Conservation (phyloP, 116 monocot genomes). For the Thalassia testudinum region DNA sequence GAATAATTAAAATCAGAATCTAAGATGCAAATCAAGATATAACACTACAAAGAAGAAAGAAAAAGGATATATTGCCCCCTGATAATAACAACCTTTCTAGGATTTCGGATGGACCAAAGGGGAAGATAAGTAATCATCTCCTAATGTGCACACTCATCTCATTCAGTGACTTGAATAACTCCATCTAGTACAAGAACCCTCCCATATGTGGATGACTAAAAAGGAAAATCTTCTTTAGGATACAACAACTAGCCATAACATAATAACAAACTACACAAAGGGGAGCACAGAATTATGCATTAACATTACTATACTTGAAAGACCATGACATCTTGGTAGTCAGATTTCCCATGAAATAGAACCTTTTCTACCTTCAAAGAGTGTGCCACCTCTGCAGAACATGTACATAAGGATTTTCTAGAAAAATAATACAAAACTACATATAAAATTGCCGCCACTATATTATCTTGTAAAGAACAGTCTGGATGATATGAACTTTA, state of each 20-base stretch:
- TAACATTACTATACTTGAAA: constrained; percentile 61
- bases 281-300: too few relatives aligned
- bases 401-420: too few relatives aligned
- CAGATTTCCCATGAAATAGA: constrained; percentile 73
- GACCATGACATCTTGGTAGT: constrained; percentile 79
- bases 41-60: neutral
- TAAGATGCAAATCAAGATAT: neutral
- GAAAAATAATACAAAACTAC: too few relatives aligned
- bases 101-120: constrained; percentile 76
- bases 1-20: too few relatives aligned
- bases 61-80: neutral
- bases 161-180: constrained; percentile 91
- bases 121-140: constrained; percentile 95
- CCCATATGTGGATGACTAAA: constrained; percentile 85
- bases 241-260: too few relatives aligned
- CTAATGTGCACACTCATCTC: constrained; percentile 95
- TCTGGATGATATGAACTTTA: too few relatives aligned
- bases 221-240: neutral
- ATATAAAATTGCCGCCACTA: too few relatives aligned
- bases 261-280: too few relatives aligned
- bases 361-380: constrained; percentile 68
- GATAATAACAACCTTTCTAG: constrained; percentile 31
- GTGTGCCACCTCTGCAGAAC: constrained; percentile 51
- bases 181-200: constrained; percentile 94
- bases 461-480: too few relatives aligned